phyloP scores from a whole-genome alignment of 805 yeast genomes.

The Saccharomycopsis microspora region DNA sequence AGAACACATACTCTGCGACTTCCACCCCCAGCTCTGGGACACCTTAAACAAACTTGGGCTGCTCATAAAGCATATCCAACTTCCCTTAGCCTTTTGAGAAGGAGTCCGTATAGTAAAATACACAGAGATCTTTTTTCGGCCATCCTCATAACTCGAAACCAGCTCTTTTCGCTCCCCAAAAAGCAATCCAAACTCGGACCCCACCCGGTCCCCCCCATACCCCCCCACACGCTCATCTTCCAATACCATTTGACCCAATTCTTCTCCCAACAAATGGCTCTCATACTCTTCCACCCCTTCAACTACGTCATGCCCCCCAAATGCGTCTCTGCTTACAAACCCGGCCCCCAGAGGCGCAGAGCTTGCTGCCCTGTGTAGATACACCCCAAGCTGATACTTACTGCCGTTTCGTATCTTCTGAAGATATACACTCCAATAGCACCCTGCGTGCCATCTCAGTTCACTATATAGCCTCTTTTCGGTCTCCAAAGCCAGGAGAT shows the following conservation, averaged over 20 bases:
- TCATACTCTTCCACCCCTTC: not conserved
- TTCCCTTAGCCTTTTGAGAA: conserved; percentile 32
- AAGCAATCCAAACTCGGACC: not conserved
- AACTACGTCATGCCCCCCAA: conserved; percentile 16
- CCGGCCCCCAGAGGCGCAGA: conserved; percentile 30
- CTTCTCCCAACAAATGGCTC: not conserved
- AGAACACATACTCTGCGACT: conserved; percentile 40
- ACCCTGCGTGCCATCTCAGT: conserved; percentile 50
- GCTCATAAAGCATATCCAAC: conserved; percentile 41
- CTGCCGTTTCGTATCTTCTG: conserved; percentile 32
- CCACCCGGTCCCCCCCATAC: not conserved
- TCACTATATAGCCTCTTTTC: conserved; percentile 39
- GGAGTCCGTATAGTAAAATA: conserved; percentile 47
- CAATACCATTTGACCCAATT: not conserved
- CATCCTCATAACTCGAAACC: conserved; percentile 29
- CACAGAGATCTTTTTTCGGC: conserved; percentile 33
- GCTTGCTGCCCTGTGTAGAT: conserved; percentile 38
- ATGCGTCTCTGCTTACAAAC: conserved; percentile 28
- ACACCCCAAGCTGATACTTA: conserved; percentile 43
- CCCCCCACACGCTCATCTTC: not conserved
- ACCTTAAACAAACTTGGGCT: conserved; percentile 41
- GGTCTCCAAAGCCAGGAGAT: conserved; percentile 32
- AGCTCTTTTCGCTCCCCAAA: not conserved
- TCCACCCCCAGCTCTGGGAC: conserved; percentile 57
- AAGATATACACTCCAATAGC: conserved; percentile 45